Evolutionary conservation across 23 red algal genomes (phyloP).

Genomic region (Gracilaria caudata): DNA sequence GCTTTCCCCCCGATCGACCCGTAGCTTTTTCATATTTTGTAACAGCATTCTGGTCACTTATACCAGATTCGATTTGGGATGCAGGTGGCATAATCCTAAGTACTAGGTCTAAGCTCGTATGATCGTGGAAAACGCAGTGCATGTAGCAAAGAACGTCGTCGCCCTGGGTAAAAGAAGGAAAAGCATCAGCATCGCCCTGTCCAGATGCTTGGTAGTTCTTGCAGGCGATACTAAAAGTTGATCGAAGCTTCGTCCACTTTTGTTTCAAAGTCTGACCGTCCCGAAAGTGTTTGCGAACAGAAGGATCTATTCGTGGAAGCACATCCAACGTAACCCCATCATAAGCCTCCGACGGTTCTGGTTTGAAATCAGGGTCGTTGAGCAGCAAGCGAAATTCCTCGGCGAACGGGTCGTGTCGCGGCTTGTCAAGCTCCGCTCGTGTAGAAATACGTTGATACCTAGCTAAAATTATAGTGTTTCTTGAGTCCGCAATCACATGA

Average conservation of each 20-base stretch:
- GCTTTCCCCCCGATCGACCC: not conserved
- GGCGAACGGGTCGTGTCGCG: slow-evolving; percentile 10
- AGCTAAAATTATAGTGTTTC: slow-evolving; percentile 3
- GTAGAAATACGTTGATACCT: slow-evolving; percentile 15
- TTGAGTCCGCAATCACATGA: slow-evolving; percentile 25
- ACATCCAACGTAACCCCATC: slow-evolving; percentile 13
- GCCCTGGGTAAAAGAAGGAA: slow-evolving; percentile 4
- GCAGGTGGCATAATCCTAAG: not conserved
- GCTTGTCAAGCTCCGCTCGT: not conserved
- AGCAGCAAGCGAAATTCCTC: slow-evolving; percentile 23
- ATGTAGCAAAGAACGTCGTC: slow-evolving; percentile 27
- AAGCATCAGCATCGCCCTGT: not conserved
- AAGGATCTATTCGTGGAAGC: not conserved
- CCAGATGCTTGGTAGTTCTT: slow-evolving; percentile 20
- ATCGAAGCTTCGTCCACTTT: slow-evolving; percentile 24
- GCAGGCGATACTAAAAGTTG: not conserved
- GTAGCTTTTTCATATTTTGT: not conserved
- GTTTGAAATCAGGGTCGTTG: slow-evolving; percentile 4
- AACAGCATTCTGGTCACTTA: not conserved
- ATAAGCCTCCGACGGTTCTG: not conserved
- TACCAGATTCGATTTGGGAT: slow-evolving; percentile 21
- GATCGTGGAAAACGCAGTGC: slow-evolving; percentile 41
- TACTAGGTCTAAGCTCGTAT: slow-evolving; percentile 18
- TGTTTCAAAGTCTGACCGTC: slow-evolving; percentile 24
- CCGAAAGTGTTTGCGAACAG: not conserved